A percentile compares a stretch with the other conserved stretches of the same genome.
Conservation (phyloP, 2,329 filamentous ascomycete genomes). For the Trichoderma afroharzianum region DNA sequence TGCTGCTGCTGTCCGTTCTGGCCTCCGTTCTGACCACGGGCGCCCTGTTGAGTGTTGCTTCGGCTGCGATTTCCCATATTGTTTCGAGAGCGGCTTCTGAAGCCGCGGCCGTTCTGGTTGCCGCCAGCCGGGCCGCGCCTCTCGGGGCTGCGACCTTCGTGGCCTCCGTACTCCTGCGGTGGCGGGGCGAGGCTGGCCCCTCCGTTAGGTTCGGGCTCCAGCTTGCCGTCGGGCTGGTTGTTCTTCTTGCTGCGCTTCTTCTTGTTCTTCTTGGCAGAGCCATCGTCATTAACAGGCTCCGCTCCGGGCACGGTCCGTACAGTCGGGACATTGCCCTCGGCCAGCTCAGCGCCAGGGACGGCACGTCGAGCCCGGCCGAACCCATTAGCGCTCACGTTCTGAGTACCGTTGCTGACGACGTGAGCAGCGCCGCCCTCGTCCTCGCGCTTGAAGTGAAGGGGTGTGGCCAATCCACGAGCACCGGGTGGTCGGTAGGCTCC, state of each 20-base stretch:
- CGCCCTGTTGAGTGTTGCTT: conserved; percentile 47
- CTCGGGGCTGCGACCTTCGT: conserved; percentile 62
- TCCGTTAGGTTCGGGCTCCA: conserved; percentile 41
- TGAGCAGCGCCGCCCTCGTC: conserved; percentile 93
- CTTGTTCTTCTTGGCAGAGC: conserved; percentile 96
- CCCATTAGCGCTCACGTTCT: conserved; percentile 69
- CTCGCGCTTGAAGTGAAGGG: conserved; percentile 93
- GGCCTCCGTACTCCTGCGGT: conserved; percentile 39
- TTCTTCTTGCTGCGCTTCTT: conserved; percentile 94
- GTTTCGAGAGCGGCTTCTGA: conserved; percentile 56
- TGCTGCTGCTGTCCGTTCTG: conserved; percentile 14
- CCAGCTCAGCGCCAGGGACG: conserved; percentile 81
- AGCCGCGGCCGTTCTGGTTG: conserved; percentile 39
- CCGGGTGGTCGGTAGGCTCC: conserved; percentile 95
- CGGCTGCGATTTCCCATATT: conserved; percentile 50
- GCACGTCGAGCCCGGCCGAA: conserved; percentile 73
- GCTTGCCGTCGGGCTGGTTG: conserved; percentile 69
- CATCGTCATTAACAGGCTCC: conserved; percentile 62
- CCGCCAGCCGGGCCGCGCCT: conserved; percentile 48
- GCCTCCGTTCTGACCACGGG: conserved; percentile 26
- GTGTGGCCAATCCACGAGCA: conserved; percentile 82
- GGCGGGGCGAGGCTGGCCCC: conserved; percentile 48
- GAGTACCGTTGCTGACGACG: conserved; percentile 71
- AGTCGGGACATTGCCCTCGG: conserved; percentile 63
- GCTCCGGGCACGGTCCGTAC: conserved; percentile 64